Conservation (phyloP, 1,139 yeast genomes). For the Pneumocystis canis region DNA sequence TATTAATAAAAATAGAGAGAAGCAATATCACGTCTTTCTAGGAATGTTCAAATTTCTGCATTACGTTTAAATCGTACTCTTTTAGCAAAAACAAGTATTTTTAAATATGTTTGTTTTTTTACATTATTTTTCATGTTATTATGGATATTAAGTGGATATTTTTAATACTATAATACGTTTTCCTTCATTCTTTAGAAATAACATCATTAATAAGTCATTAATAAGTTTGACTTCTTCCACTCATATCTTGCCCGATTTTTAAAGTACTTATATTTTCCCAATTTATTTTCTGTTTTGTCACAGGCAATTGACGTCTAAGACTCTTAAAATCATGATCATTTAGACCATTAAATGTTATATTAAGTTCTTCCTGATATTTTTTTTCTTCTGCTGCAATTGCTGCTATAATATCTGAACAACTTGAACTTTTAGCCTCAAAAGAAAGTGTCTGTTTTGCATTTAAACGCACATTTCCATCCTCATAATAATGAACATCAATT, state of each 20-base stretch:
- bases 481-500: constrained; percentile 80
- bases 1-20: background rate
- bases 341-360: constrained; percentile 51
- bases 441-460: constrained; percentile 33
- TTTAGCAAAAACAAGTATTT: background rate
- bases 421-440: constrained; percentile 18
- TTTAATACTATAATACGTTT: background rate
- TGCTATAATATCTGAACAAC: constrained; percentile 18
- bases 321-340: constrained; percentile 72
- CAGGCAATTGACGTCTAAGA: constrained; percentile 79
- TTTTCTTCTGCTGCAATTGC: constrained; percentile 29
- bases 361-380: constrained; percentile 42
- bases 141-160: background rate
- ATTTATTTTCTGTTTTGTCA: constrained; percentile 77
- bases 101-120: background rate
- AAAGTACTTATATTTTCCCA: constrained; percentile 92
- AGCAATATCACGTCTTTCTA: background rate
- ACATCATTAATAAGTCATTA: no score
- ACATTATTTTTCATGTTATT: background rate
- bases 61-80: background rate
- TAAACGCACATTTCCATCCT: constrained; percentile 86
- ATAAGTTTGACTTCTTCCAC: constrained; percentile 13
- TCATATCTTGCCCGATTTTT: constrained; percentile 71
- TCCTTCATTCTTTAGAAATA: background rate
- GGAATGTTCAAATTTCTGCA: background rate